Conservation (phyloP, 192 early-diverging fungal species). For the Umbelopsis sp. region DNA sequence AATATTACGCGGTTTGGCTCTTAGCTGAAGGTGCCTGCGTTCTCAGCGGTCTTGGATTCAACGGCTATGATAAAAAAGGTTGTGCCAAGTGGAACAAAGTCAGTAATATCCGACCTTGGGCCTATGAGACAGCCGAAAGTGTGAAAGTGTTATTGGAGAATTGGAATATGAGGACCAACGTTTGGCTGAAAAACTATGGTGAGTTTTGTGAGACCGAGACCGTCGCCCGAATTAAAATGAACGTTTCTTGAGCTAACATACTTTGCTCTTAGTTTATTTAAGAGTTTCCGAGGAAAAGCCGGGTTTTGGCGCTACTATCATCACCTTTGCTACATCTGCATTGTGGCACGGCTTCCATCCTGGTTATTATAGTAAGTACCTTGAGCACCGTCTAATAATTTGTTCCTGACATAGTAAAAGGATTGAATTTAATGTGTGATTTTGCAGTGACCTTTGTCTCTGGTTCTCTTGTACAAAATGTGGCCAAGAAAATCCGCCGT, state of each 20-base stretch:
- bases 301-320: slow-evolving; percentile 60
- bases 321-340: slow-evolving; percentile 83
- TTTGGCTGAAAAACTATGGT: slow-evolving; percentile 87
- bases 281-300: slow-evolving; percentile 61
- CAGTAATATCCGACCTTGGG: slow-evolving; percentile 75
- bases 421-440: neutral
- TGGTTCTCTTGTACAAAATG: slow-evolving; percentile 59
- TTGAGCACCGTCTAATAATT: neutral
- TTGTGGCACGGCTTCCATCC: slow-evolving; percentile 97
- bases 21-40: slow-evolving; percentile 86
- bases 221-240: neutral
- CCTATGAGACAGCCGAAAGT: slow-evolving; percentile 78
- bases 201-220: slow-evolving; percentile 63
- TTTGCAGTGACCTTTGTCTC: slow-evolving; percentile 61
- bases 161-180: slow-evolving; percentile 92
- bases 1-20: slow-evolving; percentile 93
- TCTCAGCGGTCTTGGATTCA: slow-evolving; percentile 82
- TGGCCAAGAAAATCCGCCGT: slow-evolving; percentile 54
- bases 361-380: slow-evolving; percentile 72
- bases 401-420: slow-evolving; percentile 23
- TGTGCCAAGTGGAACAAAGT: slow-evolving; percentile 69
- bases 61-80: slow-evolving; percentile 63
- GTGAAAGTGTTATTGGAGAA: slow-evolving; percentile 72
- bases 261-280: slow-evolving; percentile 58
- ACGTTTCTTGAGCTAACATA: neutral